Percentiles rank a stretch among this genome's conserved stretches.
Evolutionary conservation across 2,329 filamentous ascomycete genomes (phyloP).

Genomic region (Neonectria sp.): DNA sequence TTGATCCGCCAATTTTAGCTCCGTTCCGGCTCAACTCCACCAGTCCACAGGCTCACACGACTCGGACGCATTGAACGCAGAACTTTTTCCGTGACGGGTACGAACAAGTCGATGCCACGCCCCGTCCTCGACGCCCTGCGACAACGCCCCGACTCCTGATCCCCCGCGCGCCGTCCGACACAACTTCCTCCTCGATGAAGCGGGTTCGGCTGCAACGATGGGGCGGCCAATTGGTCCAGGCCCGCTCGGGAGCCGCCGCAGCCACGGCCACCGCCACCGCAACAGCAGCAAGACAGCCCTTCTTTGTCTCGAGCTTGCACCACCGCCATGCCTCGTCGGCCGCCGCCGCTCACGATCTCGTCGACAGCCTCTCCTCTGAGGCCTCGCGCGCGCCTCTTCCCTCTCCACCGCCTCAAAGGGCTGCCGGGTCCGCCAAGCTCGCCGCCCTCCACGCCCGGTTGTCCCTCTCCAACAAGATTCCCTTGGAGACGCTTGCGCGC

Average conservation of each 20-base stretch:
- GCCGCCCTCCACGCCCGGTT: conserved; percentile 93
- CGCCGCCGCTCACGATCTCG: conserved; percentile 42
- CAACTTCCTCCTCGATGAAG: conserved; percentile 55
- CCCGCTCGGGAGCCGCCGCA: conserved; percentile 48
- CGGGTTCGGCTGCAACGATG: conserved; percentile 59
- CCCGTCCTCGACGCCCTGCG: conserved; percentile 33
- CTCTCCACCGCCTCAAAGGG: conserved; percentile 79
- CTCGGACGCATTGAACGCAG: conserved; percentile 49
- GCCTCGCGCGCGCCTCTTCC: conserved; percentile 64
- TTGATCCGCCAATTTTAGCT: conserved; percentile 41
- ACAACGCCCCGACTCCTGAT: conserved; percentile 9
- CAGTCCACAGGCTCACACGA: conserved; percentile 52
- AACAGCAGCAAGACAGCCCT: conserved; percentile 42
- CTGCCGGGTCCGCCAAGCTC: conserved; percentile 86
- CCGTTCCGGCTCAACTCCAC: conserved; percentile 16
- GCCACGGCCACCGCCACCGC: neutral
- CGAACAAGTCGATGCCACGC: conserved; percentile 30
- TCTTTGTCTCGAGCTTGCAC: conserved; percentile 38
- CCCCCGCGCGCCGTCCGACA: neutral
- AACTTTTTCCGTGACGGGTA: conserved; percentile 53
- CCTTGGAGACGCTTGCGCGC: conserved; percentile 87
- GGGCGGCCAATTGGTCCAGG: conserved; percentile 58
- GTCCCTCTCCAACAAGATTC: conserved; percentile 84
- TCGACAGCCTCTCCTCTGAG: conserved; percentile 37
- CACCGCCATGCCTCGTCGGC: conserved; percentile 52